Evolutionary conservation across 2,329 filamentous ascomycete genomes (phyloP), one percentile per base, ranked within the genome.

Genomic region (Thielaviopsis punctulata): DNA sequence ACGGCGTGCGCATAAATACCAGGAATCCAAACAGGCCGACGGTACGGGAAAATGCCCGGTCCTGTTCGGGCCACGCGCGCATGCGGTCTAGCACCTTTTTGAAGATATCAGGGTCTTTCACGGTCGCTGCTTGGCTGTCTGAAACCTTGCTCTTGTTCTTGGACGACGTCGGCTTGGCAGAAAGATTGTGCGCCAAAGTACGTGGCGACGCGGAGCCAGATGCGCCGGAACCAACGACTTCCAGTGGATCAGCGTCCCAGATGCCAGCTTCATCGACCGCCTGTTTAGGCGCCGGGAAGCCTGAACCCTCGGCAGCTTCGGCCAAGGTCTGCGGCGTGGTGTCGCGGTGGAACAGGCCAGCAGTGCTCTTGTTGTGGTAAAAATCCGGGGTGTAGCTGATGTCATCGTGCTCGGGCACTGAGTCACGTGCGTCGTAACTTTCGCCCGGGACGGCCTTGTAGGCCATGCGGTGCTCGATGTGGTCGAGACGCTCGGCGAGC

Each of bases 21-120:
- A 55, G 47, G 24, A 55, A 52, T 21, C 49, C 53, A 43, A 52
- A 49, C 23, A 55, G 27, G 8, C 53, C 53, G 19, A 55, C n/a
- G 6, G 53, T 52, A 27, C 53, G 53, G 10, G 49, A 55, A 27
- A 55, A 52, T 13, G 30, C 53, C 5, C 49, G 53, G 27, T 52
- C 49, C 36, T 52, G 53, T 13, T 52, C 33, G 13, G 53, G 53
- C 53, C 53, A 55, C 12, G 36, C 19, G 10, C 45, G 22, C 41
- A 55, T 36, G 13, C 46, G 25, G 13, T 49, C 39, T 15, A 55
- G 21, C 1, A 55, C 18, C 25, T 33, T 24, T 21, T 51, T 51
- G 39, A 49, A 53, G 18, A 45, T 22, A 21, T 48, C 45, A 19
- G 46, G 39, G 21, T 53, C 51, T 7, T 24, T 21, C 23, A 13